Evolutionary conservation across 768 basidiomycete genomes (phyloP).

Genomic region (Stropharia rugosoannulata): DNA sequence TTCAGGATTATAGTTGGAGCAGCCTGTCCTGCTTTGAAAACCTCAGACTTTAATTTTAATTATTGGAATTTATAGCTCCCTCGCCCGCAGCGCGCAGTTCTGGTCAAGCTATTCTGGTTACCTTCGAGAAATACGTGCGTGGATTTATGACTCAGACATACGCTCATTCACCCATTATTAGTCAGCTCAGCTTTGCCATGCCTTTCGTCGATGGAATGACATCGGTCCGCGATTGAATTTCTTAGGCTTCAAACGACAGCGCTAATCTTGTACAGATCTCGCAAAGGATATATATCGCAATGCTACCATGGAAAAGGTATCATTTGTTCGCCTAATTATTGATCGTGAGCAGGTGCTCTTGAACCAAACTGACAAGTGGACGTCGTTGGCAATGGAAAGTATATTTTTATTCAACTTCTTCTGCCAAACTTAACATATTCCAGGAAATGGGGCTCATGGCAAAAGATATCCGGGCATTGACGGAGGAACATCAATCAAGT

Average conservation of each 20-base stretch:
- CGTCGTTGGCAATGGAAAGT: constrained; percentile 5
- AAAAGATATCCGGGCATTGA: constrained; percentile 1
- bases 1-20: too few species aligned
- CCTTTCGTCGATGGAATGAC: constrained; percentile 72
- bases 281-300: constrained; percentile 71
- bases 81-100: constrained; percentile 76
- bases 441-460: constrained; percentile 7
- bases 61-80: constrained; percentile 42
- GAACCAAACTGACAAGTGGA: constrained; percentile 11
- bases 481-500: not conserved
- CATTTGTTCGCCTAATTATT: constrained; percentile 44
- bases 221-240: constrained; percentile 46
- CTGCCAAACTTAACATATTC: not conserved
- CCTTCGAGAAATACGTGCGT: constrained; percentile 72
- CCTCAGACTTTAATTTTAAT: too few species aligned
- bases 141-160: constrained; percentile 4
- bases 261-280: constrained; percentile 12
- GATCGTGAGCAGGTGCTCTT: constrained; percentile 40
- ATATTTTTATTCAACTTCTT: not conserved
- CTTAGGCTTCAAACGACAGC: not conserved
- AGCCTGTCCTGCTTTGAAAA: too few species aligned
- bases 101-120: constrained; percentile 89
- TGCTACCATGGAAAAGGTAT: constrained; percentile 55
- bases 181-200: constrained; percentile 73
- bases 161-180: not conserved